These are phyloP conservation scores for Rutstroemia sp. DNA, from an alignment of 2,329 filamentous ascomycete genomes.

Conservation along the genomic window DNA sequence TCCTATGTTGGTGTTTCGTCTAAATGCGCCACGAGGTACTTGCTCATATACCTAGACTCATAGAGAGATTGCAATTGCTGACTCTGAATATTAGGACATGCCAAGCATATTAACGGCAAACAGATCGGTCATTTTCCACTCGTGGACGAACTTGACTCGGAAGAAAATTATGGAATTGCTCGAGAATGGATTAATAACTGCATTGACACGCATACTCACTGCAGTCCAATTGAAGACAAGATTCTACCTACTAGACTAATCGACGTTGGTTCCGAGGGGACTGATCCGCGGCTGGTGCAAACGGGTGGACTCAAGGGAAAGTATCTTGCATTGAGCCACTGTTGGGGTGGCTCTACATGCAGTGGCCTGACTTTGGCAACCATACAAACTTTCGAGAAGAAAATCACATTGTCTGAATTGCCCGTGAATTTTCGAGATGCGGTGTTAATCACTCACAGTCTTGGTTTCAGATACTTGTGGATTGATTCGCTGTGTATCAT, in stretches of 20 bases:
- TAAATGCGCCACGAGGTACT: background rate
- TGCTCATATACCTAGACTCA: background rate
- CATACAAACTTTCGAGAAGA: too few species aligned
- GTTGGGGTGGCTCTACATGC: too few species aligned
- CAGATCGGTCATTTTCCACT: background rate
- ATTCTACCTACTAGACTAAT: constrained; percentile 13
- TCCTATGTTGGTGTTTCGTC: background rate
- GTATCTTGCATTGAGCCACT: too few species aligned
- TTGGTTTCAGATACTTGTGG: too few species aligned
- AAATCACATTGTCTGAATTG: too few species aligned
- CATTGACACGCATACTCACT: background rate
- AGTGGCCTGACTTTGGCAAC: too few species aligned
- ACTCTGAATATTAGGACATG: background rate
- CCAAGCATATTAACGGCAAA: background rate
- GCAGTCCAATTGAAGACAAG: background rate
- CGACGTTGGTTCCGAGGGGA: constrained; percentile 10
- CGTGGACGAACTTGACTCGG: background rate
- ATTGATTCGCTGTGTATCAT: too few species aligned
- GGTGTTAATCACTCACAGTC: too few species aligned
- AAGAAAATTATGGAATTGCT: background rate
- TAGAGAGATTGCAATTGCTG: background rate
- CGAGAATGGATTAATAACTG: constrained; percentile 7
- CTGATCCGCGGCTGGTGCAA: constrained; percentile 1
- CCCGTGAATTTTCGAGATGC: too few species aligned
- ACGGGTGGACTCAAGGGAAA: too few species aligned